Evolutionary conservation across 352 stramenopile genomes (phyloP), one percentile per base, ranked within the genome.

Genomic region (Phytopythium montanum): DNA sequence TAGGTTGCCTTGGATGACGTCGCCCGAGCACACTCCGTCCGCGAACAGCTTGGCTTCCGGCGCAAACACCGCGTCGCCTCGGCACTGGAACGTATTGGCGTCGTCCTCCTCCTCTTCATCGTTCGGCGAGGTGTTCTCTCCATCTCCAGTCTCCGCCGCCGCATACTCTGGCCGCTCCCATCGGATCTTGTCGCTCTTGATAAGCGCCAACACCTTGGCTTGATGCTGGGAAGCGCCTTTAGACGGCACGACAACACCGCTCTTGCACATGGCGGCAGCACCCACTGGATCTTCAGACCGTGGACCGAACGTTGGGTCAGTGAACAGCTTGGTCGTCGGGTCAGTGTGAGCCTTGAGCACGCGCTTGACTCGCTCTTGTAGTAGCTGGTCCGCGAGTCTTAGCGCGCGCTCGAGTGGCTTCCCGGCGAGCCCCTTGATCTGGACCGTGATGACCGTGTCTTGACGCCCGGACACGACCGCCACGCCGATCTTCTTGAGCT

Each of bases 1-100:
- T 5, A 98, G 68, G 41, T 88, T 88, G 16, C 92, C 92, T 61
- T 98, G 89, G 23, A 95, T 90, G 7, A 96, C 90, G 56, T 97
- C 90, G 28, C 82, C 80, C 4, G 86, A 95, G 33, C 75, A 83
- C 16, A 76, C 76, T 1, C 82, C 87, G 34, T 94, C 83, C 2
- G 71, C 70, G 67, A 95, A 97, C 2, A 97, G 68, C 25, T 62
- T 70, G 3, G 88, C 88, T 38, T 87, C 59, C 1, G 72, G 61
- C 21, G 86, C 81, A 39, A 92, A 95, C 1, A 51, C 46, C 7
- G 68, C 54, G 7, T 80, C 66, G 13, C 62, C 62, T 16, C 36
- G 5, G 5, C 21, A 34, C 13, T 34, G 14, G 34, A 34, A 38
- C 1, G 34, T 36, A 5, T 21, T 36, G 6, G 9, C 28, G n/a